Evolutionary conservation across 139 green algal species (phyloP).

Genomic region (Chlorella vulgaris): DNA sequence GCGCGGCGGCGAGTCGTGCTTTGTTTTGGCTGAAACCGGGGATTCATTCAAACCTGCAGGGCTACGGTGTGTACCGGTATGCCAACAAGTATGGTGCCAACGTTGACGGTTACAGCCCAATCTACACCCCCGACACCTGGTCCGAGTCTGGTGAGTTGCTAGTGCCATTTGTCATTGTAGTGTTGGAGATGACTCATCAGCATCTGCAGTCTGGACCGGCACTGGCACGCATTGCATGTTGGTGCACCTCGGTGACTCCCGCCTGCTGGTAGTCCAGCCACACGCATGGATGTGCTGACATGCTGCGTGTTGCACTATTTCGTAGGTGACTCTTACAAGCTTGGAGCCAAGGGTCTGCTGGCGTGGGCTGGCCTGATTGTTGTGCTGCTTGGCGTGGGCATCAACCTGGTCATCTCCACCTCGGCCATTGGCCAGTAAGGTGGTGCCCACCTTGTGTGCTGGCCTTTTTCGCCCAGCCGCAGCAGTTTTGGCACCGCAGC

Average conservation of each 20-base stretch:
- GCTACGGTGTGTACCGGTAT: conserved; percentile 90
- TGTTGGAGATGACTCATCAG: not conserved
- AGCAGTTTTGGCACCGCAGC: not conserved
- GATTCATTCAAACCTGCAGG: no score
- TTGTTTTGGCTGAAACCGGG: no score
- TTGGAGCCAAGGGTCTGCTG: conserved; percentile 90
- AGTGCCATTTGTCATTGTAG: not conserved
- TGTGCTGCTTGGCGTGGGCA: conserved; percentile 64
- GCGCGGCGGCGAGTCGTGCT: no score
- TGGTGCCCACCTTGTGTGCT: not conserved
- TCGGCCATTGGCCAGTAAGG: conserved; percentile 56
- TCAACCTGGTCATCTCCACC: conserved; percentile 88
- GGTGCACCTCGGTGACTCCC: no score
- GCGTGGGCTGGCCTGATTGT: conserved; percentile 76
- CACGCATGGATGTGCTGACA: no score
- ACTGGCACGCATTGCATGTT: no score
- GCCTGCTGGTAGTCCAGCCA: no score
- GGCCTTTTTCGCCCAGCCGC: no score
- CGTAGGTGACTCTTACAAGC: conserved; percentile 79
- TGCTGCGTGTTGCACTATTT: not conserved
- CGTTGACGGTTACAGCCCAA: conserved; percentile 95
- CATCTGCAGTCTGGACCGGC: not conserved
- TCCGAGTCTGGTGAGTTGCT: conserved; percentile 54
- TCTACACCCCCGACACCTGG: conserved; percentile 97
- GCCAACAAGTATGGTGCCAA: conserved; percentile 94